Base-by-base conservation (phyloP, 257 asterid species). In the Penstemon eatonii region DNA sequence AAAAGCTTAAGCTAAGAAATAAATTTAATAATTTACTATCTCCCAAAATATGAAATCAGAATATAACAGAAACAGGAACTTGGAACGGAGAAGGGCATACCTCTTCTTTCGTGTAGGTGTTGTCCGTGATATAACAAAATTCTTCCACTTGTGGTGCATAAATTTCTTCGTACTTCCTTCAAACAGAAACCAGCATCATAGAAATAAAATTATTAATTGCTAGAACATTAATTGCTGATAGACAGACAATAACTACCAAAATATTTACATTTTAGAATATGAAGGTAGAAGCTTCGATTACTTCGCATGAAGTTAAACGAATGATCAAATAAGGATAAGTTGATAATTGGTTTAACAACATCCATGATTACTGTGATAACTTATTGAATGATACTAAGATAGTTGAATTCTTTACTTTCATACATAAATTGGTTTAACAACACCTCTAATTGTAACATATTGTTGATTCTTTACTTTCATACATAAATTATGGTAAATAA, bases 181-280 rank as follows among this genome's bases (percentile, higher is more conserved):
- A 25, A 2, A 25, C 33, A 25, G 1, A 25, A 25, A 25, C 33
- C 33, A 25, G 33, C 33, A 25, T 25, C 3, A 74, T 6, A 45
- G 56, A 68, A 54, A 36, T 51, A 72, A 56, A 74, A 42, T 54
- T 49, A 83, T 60, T 66, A 57, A 59, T 51, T 15, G 41, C 59
- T 41, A 56, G 71, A 66, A 25, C 33, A 83, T 60, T 66, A 57
- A 59, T 51, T 15, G 41, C 53, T 49, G 70, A 54, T 41, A 56
- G 71, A 66, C 60, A 71, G 33, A 37, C 53, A 41, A 47, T 63
- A 63, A 36, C 60, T 44, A 55, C 52, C 63, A 46, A 73, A 36
- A 52, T 25, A 25, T 25, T 25, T 25, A 25, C 33, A 25, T 25
- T 25, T 11, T n/a, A 38, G 47, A 58, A 6, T 5, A 60, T 57